Base-by-base conservation (phyloP, 805 yeast genomes). In the Saturnispora sekii region DNA sequence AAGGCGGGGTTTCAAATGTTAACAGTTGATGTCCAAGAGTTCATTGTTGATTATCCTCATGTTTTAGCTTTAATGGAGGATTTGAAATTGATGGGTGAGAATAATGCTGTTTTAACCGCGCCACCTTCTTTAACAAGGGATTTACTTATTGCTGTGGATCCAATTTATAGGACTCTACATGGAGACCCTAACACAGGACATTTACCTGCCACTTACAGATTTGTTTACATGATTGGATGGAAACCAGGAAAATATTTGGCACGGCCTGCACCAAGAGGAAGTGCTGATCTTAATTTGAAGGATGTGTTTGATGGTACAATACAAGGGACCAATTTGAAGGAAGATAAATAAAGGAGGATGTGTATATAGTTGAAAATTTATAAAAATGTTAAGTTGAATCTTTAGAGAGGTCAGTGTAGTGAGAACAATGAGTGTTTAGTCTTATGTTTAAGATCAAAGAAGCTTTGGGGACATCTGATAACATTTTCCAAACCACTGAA, bases 201-300 rank as follows among this genome's bases (percentile, higher is more conserved):
- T 0, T 59, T 85, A n/a, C 95, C 95, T 1, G 88, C 86, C 9
- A 85, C 95, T 0, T 86, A 76, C 63, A 67, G 86, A 48, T 75
- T 86, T 44, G 76, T 85, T 21, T 82, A 81, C 58, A 81, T 85
- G 87, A 83, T 86, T 57, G 95, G 95, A 3, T 86, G 95, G 95
- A 86, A 84, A 59, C 78, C 80, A 51, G 73, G 84, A 44, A 74
- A 75, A 6, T 58, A 63, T 41, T 86, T 84, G 58, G 87, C 89
- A 3, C 67, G 79, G 57, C 90, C 95, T 1, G 69, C 84, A 48
- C 72, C 72, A 41, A 68, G 94, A 50, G 95, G 95, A 1, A 56
- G 82, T 16, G 93, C 81, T 1, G 76, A 79, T 55, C 70, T 84
- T 35, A 78, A 69, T 49, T 64, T 85, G 56, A 81, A 81, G 58